These are phyloP conservation scores for Micromonas commoda DNA, from an alignment of 139 green algal genomes.

Conservation along the genomic window DNA sequence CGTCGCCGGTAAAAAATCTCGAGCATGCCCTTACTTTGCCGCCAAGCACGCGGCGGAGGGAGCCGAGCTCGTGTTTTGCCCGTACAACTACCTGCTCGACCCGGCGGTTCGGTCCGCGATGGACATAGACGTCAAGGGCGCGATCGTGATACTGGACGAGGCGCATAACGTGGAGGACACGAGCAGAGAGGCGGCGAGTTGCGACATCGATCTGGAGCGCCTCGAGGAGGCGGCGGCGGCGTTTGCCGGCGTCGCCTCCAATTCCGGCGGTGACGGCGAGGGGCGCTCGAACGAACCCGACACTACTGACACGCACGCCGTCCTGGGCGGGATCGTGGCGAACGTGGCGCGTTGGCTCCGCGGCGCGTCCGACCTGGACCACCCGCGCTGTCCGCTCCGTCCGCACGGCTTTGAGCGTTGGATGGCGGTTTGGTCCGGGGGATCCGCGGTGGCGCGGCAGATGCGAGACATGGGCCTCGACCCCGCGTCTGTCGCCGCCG, in stretches of 20 bases:
- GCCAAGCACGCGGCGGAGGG: slow-evolving; percentile 50
- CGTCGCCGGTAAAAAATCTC: slow-evolving; percentile 39
- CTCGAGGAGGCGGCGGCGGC: not conserved
- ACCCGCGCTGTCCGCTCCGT: not conserved
- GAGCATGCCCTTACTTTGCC: slow-evolving; percentile 82
- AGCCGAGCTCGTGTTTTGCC: slow-evolving; percentile 89
- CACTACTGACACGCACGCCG: too few relatives aligned
- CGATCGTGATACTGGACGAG: slow-evolving; percentile 91
- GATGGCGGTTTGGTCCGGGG: not conserved
- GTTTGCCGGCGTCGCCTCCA: too few relatives aligned
- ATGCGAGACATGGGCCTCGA: not conserved
- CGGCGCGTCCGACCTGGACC: not conserved
- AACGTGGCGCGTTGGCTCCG: not conserved
- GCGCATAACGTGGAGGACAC: slow-evolving; percentile 59
- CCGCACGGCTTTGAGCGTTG: not conserved
- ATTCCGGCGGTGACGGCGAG: not conserved
- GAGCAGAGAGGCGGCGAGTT: slow-evolving; percentile 12
- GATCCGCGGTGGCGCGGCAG: not conserved
- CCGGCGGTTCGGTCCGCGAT: slow-evolving; percentile 60
- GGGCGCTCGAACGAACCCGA: not conserved
- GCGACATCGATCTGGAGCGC: not conserved
- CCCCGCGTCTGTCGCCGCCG: not conserved
- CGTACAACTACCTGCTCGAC: slow-evolving; percentile 77
- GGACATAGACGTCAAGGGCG: slow-evolving; percentile 55
- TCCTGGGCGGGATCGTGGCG: not conserved